These are phyloP conservation scores for Lyophyllum decastes DNA, from an alignment of 768 basidiomycete genomes.

Conservation along the genomic window DNA sequence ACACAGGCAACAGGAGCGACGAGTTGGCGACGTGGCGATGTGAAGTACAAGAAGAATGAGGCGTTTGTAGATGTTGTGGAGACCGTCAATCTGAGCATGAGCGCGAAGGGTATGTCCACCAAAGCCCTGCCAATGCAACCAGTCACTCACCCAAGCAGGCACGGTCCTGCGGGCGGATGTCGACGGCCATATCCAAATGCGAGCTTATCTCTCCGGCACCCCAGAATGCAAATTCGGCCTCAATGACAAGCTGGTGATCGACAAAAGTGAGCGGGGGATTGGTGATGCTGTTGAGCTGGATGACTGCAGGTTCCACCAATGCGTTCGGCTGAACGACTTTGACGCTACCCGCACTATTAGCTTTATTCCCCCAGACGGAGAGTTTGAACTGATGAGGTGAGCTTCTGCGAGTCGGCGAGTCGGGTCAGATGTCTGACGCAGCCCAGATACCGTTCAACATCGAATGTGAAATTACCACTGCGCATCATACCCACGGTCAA, in stretches of 20 bases:
- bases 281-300: conserved; percentile 92
- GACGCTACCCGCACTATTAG: conserved; percentile 93
- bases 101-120: conserved; percentile 76
- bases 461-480: conserved; percentile 94
- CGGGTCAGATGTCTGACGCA: no score
- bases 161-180: conserved; percentile 93
- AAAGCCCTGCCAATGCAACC: not conserved
- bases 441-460: conserved; percentile 92
- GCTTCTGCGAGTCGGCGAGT: no score
- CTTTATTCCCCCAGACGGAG: conserved; percentile 97
- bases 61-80: conserved; percentile 99
- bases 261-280: conserved; percentile 71
- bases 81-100: conserved; percentile 95
- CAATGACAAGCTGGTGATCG: conserved; percentile 97
- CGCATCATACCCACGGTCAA: conserved; percentile 88
- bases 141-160: conserved; percentile 44
- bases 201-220: conserved; percentile 93
- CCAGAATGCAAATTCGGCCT: conserved; percentile 99
- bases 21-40: conserved; percentile 93
- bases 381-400: conserved; percentile 97
- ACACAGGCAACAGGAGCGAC: conserved; percentile 96
- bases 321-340: conserved; percentile 93
- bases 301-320: conserved; percentile 99
- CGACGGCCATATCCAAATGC: conserved; percentile 97
- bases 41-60: conserved; percentile 99